phyloP scores from a whole-genome alignment of 208 protist genomes.

The Crithidia fasciculata region DNA sequence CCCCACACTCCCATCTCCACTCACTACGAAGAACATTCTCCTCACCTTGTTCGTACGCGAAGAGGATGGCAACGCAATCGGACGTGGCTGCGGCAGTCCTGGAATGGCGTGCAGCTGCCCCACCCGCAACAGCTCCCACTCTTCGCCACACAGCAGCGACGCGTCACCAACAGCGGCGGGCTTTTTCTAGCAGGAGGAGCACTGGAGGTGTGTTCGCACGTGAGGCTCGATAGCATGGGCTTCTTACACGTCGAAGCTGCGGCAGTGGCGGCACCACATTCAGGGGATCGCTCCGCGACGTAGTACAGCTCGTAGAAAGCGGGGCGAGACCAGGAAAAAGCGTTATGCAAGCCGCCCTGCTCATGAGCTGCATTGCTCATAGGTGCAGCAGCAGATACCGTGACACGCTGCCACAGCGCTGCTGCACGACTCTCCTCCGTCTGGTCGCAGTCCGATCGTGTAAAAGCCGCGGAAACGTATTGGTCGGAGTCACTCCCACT shows the following conservation, averaged over 20 bases:
- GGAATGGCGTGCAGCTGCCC: constrained; percentile 37
- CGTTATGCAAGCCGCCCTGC: background rate
- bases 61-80: background rate
- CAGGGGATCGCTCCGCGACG: background rate
- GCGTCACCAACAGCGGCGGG: background rate
- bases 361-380: background rate
- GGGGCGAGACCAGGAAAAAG: constrained; percentile 20
- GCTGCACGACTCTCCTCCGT: background rate
- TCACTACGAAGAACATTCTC: background rate
- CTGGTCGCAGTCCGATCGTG: background rate
- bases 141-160: background rate
- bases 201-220: too few relatives aligned
- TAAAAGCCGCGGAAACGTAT: too few relatives aligned
- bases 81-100: constrained; percentile 31
- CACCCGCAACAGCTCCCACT: constrained; percentile 1
- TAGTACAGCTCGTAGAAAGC: constrained; percentile 30
- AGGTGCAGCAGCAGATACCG: background rate
- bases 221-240: background rate
- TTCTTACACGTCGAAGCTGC: background rate
- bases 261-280: background rate
- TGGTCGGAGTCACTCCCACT: too few relatives aligned
- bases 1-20: background rate
- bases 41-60: background rate
- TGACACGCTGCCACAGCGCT: background rate
- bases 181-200: too few relatives aligned